These are phyloP conservation scores for Diaporthe ampelina DNA, from an alignment of 2,329 filamentous ascomycete species.

Conservation along the genomic window DNA sequence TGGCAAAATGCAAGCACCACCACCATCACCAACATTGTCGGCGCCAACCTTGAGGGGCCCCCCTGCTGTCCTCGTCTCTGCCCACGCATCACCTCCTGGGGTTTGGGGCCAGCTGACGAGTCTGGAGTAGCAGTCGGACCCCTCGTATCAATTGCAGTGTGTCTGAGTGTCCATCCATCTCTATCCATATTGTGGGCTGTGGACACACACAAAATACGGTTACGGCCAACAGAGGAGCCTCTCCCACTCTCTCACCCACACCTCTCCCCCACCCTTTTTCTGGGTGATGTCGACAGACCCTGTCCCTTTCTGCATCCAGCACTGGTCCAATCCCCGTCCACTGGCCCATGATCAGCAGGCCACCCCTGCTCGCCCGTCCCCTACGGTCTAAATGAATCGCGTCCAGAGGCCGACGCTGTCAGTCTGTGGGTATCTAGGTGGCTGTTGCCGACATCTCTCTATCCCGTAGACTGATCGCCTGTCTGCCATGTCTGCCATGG, in stretches of 20 bases:
- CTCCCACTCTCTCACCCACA: conserved; percentile 1
- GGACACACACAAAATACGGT: too few relatives aligned
- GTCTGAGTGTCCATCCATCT: conserved; percentile 7
- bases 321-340: conserved; percentile 26
- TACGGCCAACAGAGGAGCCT: not conserved
- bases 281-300: conserved; percentile 36
- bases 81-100: not conserved
- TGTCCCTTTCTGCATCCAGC: conserved; percentile 37
- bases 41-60: not conserved
- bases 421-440: too few relatives aligned
- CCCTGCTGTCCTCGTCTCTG: not conserved
- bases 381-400: conserved; percentile 37
- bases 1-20: not conserved
- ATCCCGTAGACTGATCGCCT: conserved; percentile 5
- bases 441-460: conserved; percentile 10
- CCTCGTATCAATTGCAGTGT: conserved; percentile 20
- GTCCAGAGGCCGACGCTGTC: not conserved
- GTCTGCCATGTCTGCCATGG: conserved; percentile 11
- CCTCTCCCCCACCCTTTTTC: conserved; percentile 16
- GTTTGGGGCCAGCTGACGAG: conserved; percentile 20
- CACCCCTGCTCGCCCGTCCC: conserved; percentile 6
- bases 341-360: conserved; percentile 30
- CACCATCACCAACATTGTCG: conserved; percentile 28
- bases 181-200: conserved; percentile 8
- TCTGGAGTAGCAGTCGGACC: conserved; percentile 23